Evolutionary conservation across 352 stramenopile genomes (phyloP).

Genomic region (Phytophthora palmivora): DNA sequence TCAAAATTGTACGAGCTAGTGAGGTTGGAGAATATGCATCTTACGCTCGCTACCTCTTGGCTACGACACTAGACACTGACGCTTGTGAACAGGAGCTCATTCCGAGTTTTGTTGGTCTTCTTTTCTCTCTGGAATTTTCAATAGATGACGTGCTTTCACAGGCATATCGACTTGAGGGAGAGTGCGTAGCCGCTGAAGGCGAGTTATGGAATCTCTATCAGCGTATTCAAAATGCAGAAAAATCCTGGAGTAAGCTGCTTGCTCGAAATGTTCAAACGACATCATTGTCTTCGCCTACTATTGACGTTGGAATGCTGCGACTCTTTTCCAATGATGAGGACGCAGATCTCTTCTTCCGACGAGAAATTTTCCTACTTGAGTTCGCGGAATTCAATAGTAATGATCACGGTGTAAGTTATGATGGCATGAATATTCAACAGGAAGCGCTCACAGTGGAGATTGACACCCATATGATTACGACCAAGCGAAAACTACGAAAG

Average conservation of each 20-base stretch:
- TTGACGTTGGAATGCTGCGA: slow-evolving; percentile 35
- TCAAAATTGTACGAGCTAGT: slow-evolving; percentile 1
- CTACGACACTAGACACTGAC: slow-evolving; percentile 56
- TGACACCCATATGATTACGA: slow-evolving; percentile 17
- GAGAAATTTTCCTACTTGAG: slow-evolving; percentile 50
- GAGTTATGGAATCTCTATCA: slow-evolving; percentile 48
- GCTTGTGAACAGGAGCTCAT: slow-evolving; percentile 51
- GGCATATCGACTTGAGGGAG: slow-evolving; percentile 44
- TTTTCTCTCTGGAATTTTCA: slow-evolving; percentile 59
- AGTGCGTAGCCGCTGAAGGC: slow-evolving; percentile 44
- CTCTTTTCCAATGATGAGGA: slow-evolving; percentile 53
- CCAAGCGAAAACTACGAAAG: slow-evolving; percentile 61
- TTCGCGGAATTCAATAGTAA: slow-evolving; percentile 25
- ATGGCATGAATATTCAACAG: slow-evolving; percentile 5
- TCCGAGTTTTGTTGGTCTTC: slow-evolving; percentile 63
- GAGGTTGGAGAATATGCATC: slow-evolving; percentile 49
- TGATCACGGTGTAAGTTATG: not conserved
- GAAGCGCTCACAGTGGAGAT: slow-evolving; percentile 18
- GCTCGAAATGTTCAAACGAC: not conserved
- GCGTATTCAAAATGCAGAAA: slow-evolving; percentile 31
- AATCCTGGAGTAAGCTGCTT: slow-evolving; percentile 12
- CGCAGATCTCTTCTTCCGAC: slow-evolving; percentile 58
- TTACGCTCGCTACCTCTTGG: slow-evolving; percentile 59
- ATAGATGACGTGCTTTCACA: slow-evolving; percentile 44
- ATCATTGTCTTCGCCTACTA: not conserved